Conservation (phyloP, 208 protist genomes). For the Leptomonas pyrrhocoris region DNA sequence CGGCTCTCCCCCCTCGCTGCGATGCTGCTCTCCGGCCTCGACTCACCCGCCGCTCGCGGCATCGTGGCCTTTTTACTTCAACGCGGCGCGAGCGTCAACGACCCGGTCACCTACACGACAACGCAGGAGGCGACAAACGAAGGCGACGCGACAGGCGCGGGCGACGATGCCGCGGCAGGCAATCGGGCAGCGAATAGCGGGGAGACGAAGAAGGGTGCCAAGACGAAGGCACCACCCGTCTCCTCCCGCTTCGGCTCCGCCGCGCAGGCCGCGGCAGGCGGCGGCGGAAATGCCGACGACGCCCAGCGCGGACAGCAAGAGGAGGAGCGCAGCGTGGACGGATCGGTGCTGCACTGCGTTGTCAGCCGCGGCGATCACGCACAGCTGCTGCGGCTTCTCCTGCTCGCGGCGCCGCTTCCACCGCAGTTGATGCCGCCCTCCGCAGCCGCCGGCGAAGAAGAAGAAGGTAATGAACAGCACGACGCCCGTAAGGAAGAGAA, state of each 20-base stretch:
- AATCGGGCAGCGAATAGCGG: neutral
- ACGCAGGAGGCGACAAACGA: neutral
- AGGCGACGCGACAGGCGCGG: neutral
- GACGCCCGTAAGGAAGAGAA: neutral
- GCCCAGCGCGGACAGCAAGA: slow-evolving; percentile 1
- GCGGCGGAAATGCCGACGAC: neutral
- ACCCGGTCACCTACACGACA: slow-evolving; percentile 37
- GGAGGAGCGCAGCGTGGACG: slow-evolving; percentile 19
- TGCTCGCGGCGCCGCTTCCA: too few species aligned
- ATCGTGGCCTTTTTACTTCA: slow-evolving; percentile 60
- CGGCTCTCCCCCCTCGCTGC: slow-evolving; percentile 30
- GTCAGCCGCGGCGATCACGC: slow-evolving; percentile 62
- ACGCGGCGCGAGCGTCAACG: slow-evolving; percentile 57
- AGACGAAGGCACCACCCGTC: neutral
- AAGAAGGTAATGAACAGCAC: too few species aligned
- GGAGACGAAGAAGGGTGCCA: neutral
- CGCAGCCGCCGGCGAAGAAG: too few species aligned
- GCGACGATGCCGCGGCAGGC: neutral
- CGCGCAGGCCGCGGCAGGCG: neutral
- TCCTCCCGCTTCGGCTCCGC: neutral
- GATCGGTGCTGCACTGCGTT: slow-evolving; percentile 79
- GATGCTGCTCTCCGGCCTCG: slow-evolving; percentile 51
- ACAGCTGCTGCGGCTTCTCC: slow-evolving; percentile 63
- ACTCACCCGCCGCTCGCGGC: slow-evolving; percentile 35
- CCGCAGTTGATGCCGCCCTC: too few species aligned